A percentile compares a stretch with the other conserved stretches of the same genome.
Evolutionary conservation across 257 asterid species (phyloP).

Genomic region (Solanum clarkiae): DNA sequence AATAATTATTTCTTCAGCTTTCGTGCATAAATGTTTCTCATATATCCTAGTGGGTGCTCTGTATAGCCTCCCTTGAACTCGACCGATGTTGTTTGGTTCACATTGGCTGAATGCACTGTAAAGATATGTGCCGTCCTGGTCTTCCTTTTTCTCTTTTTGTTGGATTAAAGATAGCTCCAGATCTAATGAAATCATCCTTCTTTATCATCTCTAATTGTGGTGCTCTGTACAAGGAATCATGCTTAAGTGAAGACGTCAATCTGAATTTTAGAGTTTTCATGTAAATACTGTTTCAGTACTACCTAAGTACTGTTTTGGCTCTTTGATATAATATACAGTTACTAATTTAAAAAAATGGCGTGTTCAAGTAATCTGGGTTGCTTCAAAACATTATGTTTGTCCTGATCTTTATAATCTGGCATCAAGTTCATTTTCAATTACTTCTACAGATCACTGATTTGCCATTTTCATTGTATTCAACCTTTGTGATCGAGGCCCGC

Average conservation of each 20-base stretch:
- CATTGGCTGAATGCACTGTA: background rate
- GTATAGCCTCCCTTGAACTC: background rate
- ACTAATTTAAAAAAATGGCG: background rate
- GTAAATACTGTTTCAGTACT: background rate
- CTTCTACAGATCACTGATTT: slow-evolving; percentile 74
- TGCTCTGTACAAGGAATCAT: background rate
- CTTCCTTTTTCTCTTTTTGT: background rate
- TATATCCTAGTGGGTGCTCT: background rate
- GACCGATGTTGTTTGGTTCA: background rate
- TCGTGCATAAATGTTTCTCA: background rate
- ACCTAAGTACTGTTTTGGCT: background rate
- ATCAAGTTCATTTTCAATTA: background rate
- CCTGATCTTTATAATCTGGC: background rate
- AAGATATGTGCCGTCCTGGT: background rate
- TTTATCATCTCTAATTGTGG: background rate
- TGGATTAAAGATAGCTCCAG: background rate
- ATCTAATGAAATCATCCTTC: background rate
- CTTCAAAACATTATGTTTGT: background rate
- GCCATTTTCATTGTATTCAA: slow-evolving; percentile 89
- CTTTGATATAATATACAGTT: background rate
- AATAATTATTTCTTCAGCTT: background rate
- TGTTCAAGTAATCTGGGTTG: background rate
- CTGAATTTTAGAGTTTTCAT: background rate
- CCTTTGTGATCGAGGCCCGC: slow-evolving; percentile 89
- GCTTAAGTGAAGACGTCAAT: background rate